Evolutionary conservation across 2,329 filamentous ascomycete species (phyloP), one percentile per base, ranked within the genome.

Genomic region (Monosporascus sp.): DNA sequence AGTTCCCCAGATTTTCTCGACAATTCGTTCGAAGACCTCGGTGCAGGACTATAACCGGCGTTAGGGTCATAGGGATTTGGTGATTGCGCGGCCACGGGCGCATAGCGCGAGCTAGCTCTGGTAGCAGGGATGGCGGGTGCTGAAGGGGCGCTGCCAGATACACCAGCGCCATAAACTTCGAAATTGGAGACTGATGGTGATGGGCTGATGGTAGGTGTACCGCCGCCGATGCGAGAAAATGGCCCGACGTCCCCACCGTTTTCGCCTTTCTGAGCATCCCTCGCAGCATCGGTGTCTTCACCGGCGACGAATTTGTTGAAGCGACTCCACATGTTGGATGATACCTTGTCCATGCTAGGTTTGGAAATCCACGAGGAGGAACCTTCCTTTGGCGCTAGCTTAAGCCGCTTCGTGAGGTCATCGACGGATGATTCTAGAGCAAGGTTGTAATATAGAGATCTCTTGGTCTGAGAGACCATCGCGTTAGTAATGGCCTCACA

Each of bases 241-340:
- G 90, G 91, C 0, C 91, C 90, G 50, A 80, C 70, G 54, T 89
- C 87, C 20, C 68, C 72, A 48, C 81, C 80, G 36, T 69, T 76
- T 45, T 82, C 83, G 50, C 78, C 79, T 5, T 75, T 75, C 14
- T 82, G 76, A 8, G 76, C 82, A 51, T 79, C 79, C 1, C 81
- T 83, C 9, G 77, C 77, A 36, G 78, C 77, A 49, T 90, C 88
- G 50, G 82, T 83, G 51, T 97, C 93, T 54, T 97, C 93, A 15
- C 94, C 95, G 49, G 89, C 85, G 55, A 99, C 91, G 65, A 99
- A 99, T 64, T 91, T 97, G 72, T 92, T 97, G 72, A 99, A 97
- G 54, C 88, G 90, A 58, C 85, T 91, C 81, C 90, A 92, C 67
- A 97, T 84, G 36, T 88, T 90, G 56, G 88, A 91, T 2, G 92